phyloP scores from a whole-genome alignment of 1,139 yeast genomes.

The Diutina pseudorugosa region DNA sequence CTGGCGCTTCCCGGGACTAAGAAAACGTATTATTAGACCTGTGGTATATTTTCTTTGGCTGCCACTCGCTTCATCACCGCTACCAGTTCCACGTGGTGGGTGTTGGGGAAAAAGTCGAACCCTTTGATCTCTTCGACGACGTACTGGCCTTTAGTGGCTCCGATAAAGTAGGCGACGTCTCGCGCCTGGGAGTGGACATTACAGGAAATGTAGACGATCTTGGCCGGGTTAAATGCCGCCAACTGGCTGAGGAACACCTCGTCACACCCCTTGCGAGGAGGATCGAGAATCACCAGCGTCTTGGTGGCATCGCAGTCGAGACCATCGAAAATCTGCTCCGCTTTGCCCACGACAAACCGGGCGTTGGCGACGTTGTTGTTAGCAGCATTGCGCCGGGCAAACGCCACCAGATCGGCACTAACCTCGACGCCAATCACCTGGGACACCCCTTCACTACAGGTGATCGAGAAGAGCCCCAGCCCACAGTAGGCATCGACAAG shows the following conservation, averaged over 20 bases:
- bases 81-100: conserved; percentile 94
- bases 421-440: conserved; percentile 90
- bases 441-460: conserved; percentile 71
- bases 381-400: conserved; percentile 74
- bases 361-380: conserved; percentile 68
- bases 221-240: conserved; percentile 70
- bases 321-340: conserved; percentile 75
- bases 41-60: too few relatives aligned
- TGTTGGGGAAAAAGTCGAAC: conserved; percentile 95
- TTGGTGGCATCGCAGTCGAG: conserved; percentile 57
- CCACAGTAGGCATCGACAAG: conserved; percentile 97
- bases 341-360: conserved; percentile 79
- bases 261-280: conserved; percentile 96
- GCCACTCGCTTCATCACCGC: conserved; percentile 45
- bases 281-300: conserved; percentile 89
- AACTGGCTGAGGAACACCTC: conserved; percentile 75
- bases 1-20: too few relatives aligned
- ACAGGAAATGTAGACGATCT: conserved; percentile 86
- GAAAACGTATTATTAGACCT: too few relatives aligned
- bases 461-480: conserved; percentile 82
- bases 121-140: conserved; percentile 77
- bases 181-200: conserved; percentile 97
- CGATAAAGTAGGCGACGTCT: conserved; percentile 75
- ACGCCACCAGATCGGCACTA: conserved; percentile 79
- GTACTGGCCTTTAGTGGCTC: conserved; percentile 54